A percentile compares a stretch with the other conserved stretches of the same genome.
Evolutionary conservation across 148 eudicot genomes (phyloP).

Genomic region (Amaranthus palmeri): DNA sequence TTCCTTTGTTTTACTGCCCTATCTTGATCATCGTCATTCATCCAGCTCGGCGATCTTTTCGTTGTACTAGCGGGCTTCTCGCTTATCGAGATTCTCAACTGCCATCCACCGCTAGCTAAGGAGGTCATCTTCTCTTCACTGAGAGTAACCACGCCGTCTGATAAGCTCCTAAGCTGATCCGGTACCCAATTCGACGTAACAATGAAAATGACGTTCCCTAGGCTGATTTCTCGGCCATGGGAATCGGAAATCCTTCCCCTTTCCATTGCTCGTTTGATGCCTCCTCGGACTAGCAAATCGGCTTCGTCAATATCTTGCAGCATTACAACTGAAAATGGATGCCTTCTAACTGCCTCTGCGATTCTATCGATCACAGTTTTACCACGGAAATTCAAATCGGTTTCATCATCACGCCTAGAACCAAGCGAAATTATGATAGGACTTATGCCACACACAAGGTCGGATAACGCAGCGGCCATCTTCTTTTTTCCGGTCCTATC

Average conservation of each 20-base stretch:
- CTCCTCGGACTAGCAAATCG: slow-evolving; percentile 57
- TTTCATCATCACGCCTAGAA: slow-evolving; percentile 60
- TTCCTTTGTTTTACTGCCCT: slow-evolving; percentile 47
- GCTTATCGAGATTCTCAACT: slow-evolving; percentile 48
- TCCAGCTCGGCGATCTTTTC: slow-evolving; percentile 61
- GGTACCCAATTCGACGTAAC: slow-evolving; percentile 55
- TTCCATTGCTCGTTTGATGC: slow-evolving; percentile 79
- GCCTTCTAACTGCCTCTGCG: slow-evolving; percentile 68
- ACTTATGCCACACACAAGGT: slow-evolving; percentile 50
- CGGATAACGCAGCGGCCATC: slow-evolving; percentile 75
- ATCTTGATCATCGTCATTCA: slow-evolving; percentile 36
- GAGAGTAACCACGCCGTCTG: slow-evolving; percentile 23
- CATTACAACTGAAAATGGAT: slow-evolving; percentile 77
- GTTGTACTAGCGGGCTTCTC: slow-evolving; percentile 32
- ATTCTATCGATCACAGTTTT: slow-evolving; percentile 73
- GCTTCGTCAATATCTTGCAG: slow-evolving; percentile 87
- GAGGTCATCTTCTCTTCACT: slow-evolving; percentile 60
- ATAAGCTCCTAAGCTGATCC: slow-evolving; percentile 19
- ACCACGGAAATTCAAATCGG: slow-evolving; percentile 63
- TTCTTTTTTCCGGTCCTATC: slow-evolving; percentile 82
- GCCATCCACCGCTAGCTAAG: slow-evolving; percentile 60
- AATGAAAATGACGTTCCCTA: slow-evolving; percentile 72
- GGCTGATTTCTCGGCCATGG: slow-evolving; percentile 85
- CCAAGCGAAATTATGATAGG: slow-evolving; percentile 63
- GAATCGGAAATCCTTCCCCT: slow-evolving; percentile 79